Evolutionary conservation across 495 filamentous ascomycete genomes (phyloP), one percentile per base, ranked within the genome.

Genomic region (Aspergillus heteromorphus): DNA sequence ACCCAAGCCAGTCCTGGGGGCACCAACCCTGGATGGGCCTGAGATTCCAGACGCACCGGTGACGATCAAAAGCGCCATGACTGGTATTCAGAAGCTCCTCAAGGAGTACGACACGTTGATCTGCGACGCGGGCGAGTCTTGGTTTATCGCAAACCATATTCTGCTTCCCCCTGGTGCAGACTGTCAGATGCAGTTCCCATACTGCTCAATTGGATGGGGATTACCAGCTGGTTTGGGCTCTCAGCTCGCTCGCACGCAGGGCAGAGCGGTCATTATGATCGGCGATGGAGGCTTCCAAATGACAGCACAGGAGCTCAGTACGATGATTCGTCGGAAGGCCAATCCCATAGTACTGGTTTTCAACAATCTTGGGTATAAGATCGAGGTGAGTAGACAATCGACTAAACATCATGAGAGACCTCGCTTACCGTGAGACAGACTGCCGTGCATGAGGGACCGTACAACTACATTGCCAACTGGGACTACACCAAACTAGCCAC

Each of bases 261-360:
- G 62, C 4, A 60, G 75, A 11, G 69, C 66, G 0, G 79, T 91
- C 57, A 69, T 91, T 50, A 81, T 89, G 59, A 84, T 84, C 10
- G 87, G 87, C 25, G 87, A 91, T 62, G 87, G 87, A 18, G 81
- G 78, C 30, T 79, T 90, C 60, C 86, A 91, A 60, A 73, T 90
- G 20, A 88, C 87, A 0, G 81, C 70, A 3, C 87, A 90, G 59
- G 86, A 88, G 62, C 65, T 91, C 40, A 80, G 79, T 59, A 88
- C 87, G 13, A 87, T 89, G 72, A 74, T 90, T 31, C 78, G 81
- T 6, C 77, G 83, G 40, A 68, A 69, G 6, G 62, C 88, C 18
- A 78, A 83, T 45, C 73, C 85, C 10, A 88, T 86, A 55, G 80
- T 91, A 55, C 83, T 85, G 59, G 78, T 88, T 18, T 83, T 87